Evolutionary conservation across 352 stramenopile genomes (phyloP), one percentile per base, ranked within the genome.

Genomic region (Pythium folliculosum): DNA sequence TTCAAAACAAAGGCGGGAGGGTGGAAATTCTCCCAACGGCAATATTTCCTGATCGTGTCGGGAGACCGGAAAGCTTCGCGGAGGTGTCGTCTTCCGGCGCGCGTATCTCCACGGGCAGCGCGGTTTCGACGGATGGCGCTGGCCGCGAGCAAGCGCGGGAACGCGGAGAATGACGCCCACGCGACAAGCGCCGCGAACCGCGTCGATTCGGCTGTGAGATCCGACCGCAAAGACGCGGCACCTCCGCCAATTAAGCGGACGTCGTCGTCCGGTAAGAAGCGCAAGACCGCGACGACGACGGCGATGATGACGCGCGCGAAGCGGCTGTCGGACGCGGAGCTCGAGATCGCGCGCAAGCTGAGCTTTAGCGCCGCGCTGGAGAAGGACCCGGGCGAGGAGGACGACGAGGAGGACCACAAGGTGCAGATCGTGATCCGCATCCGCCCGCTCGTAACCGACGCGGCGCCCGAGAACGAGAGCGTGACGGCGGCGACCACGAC

Each of bases 341-440:
- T 71, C 6, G 77, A 86, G 45, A 83, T 81, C 30, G 69, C 76
- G 45, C 78, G 86, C 54, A 88, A 88, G 53, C 72, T 94, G 32
- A 92, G 81, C 69, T 94, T 91, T 60, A 88, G 77, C 55, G 68
- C 76, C 3, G 77, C 75, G 70, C 74, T 86, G 2, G 48, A 68
- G 6, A 43, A 60, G 17, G 53, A 70, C 23, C 23, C 77, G 6
- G 32, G 76, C 16, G 53, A 62, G 1, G 55, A 75, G 21, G 56
- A 67, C 23, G 70, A 80, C 19, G 60, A 77, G 32, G 60, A 77
- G 27, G 63, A 74, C 16, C 43, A 70, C 60, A 65, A 62, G 16
- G 75, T 84, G 25, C 72, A 91, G 72, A 86, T 90, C 48, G 80
- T 87, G 47, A 91, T 91, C 56, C 84, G 84, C 50, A 76, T 92